Base-by-base conservation (phyloP, 2,329 filamentous ascomycete species). In the Fusarium lyarnte region DNA sequence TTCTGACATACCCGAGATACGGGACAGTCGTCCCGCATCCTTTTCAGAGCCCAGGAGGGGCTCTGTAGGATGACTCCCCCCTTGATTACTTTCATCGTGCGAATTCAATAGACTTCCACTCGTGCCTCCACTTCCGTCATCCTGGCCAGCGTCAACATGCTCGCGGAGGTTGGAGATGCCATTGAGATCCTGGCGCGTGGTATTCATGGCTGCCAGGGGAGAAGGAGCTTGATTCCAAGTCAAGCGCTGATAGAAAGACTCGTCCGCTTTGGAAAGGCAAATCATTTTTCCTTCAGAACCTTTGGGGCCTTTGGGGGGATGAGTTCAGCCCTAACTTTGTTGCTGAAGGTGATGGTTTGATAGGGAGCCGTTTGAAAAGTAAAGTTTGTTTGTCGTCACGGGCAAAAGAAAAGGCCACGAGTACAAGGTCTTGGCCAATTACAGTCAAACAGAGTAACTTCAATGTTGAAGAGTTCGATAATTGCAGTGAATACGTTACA, bases 191-290 rank as follows among this genome's bases (percentile, higher is more conserved):
- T 88, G 84, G 73, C 87, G 81, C 43, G 87, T 88, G 31, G 87
- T 89, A 53, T 86, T 78, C 53, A 85, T 82, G 25, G 85, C 77
- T 29, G 86, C 82, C 58, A 88, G 78, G 29, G 82, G 83, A 3
- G 85, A 83, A 36, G 87, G 87, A 78, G 82, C 87, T 80, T 88
- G 87, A 78, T 89, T 89, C 83, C 84, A 88, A 33, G 82, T 81
- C 54, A 85, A 83, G 69, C 87, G 86, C 52, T 82, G 78, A 55
- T 85, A 80, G 54, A 79, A 81, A 65, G 83, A 82, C 63, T 88
- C 85, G 73, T 88, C 87, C 53, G 85, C 87, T 69, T 87, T 84
- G 35, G 86, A 87, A 17, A 87, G 86, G 66, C 87, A 87, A 72
- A 88, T 89, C 87, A 89, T 77, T 51, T 21, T 52, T 43, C 23